These are phyloP conservation scores for Arachnopeziza araneosa DNA, from an alignment of 2,329 filamentous ascomycete genomes.

Conservation along the genomic window DNA sequence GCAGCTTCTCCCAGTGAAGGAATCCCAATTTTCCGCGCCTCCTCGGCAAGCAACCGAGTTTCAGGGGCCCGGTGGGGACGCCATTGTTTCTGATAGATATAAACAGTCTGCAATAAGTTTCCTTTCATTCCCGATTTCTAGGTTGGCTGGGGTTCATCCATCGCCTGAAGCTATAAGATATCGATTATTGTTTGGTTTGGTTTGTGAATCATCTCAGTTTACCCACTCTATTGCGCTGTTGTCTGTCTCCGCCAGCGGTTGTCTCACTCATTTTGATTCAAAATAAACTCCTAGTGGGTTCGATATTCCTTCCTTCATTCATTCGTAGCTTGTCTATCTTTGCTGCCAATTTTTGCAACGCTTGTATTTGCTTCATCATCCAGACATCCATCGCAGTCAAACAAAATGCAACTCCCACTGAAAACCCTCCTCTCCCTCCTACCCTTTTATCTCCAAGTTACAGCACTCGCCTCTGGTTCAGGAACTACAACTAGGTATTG, in stretches of 20 bases:
- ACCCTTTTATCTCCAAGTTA: constrained; percentile 19
- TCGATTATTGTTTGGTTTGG: neutral
- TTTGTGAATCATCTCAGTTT: neutral
- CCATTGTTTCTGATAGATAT: neutral
- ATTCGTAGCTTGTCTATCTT: neutral
- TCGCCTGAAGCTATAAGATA: neutral
- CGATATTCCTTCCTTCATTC: constrained; percentile 4
- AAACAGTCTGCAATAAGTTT: neutral
- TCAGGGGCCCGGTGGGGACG: neutral
- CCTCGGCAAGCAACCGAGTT: neutral
- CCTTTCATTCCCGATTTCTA: neutral
- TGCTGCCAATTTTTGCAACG: neutral
- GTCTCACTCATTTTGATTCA: neutral
- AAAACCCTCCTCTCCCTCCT: constrained; percentile 21
- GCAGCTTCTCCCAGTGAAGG: neutral
- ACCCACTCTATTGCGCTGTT: neutral
- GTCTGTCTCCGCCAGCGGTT: neutral
- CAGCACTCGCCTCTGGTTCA: constrained; percentile 18
- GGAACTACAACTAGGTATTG: constrained; percentile 41
- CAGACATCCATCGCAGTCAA: neutral
- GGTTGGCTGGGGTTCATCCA: neutral
- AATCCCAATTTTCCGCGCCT: neutral
- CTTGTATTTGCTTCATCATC: neutral
- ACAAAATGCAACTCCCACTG: neutral
- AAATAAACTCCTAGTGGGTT: constrained; percentile 10